phyloP scores from a whole-genome alignment of 352 stramenopile species.

The Phytophthora palmivora region DNA sequence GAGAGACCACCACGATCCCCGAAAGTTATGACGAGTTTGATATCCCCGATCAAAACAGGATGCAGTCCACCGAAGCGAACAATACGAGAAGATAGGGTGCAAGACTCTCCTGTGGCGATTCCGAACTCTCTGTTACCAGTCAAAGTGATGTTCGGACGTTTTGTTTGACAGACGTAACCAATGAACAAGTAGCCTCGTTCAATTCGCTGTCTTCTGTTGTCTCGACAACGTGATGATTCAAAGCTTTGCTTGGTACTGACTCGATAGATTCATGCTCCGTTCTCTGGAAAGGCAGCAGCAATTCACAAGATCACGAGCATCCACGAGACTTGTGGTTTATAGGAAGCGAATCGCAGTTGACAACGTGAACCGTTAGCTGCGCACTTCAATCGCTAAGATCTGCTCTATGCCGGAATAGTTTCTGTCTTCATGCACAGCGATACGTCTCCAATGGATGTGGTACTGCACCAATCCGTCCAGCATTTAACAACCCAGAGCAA shows the following conservation, averaged over 20 bases:
- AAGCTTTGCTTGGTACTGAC: neutral
- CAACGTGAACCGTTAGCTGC: no score
- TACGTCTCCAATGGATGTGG: no score
- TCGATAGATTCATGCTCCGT: no score
- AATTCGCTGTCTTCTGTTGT: no score
- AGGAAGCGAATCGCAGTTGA: no score
- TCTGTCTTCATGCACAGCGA: conserved; percentile 11
- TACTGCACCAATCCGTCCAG: conserved; percentile 10
- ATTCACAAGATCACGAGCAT: no score
- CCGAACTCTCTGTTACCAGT: neutral
- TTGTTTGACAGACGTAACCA: conserved; percentile 2
- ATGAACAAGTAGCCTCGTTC: neutral
- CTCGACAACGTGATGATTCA: neutral
- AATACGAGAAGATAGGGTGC: conserved; percentile 15
- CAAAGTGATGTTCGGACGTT: conserved; percentile 8
- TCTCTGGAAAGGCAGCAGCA: no score
- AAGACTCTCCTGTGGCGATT: conserved; percentile 12
- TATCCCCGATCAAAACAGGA: conserved; percentile 33
- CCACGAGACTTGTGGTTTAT: no score
- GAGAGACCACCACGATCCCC: conserved; percentile 30
- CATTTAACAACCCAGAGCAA: conserved; percentile 26
- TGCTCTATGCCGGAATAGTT: conserved; percentile 25
- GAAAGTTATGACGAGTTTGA: conserved; percentile 35
- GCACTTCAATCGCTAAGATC: neutral
- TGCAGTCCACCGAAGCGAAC: conserved; percentile 33